phyloP scores from a whole-genome alignment of 169 alveolate species.

The Besnoitia besnoiti region DNA sequence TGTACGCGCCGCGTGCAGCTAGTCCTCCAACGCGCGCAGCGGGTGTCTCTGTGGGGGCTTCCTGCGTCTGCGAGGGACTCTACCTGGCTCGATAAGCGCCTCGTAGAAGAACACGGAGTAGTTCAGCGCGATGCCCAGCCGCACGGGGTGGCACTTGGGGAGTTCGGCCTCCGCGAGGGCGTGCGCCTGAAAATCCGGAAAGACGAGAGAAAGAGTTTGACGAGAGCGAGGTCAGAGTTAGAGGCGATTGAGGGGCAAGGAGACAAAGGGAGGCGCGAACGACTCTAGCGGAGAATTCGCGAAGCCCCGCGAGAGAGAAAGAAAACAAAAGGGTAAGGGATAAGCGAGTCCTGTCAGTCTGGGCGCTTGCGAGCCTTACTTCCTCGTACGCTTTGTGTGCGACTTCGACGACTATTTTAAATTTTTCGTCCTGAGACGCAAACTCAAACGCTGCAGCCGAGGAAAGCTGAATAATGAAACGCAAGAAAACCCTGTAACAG shows the following conservation, averaged over 20 bases:
- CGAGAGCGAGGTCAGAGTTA: too few relatives aligned
- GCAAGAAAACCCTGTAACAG: too few relatives aligned
- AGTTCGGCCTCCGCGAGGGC: constrained; percentile 91
- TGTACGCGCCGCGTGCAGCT: too few relatives aligned
- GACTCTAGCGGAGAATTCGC: too few relatives aligned
- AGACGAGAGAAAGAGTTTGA: too few relatives aligned
- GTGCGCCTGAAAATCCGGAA: constrained; percentile 81
- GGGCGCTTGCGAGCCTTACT: not conserved
- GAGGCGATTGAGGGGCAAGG: too few relatives aligned
- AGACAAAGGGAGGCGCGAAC: too few relatives aligned
- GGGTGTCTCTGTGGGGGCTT: not conserved
- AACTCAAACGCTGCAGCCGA: not conserved
- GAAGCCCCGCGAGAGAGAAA: not conserved
- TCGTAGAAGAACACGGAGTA: constrained; percentile 97
- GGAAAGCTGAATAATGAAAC: too few relatives aligned
- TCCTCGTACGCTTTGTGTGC: constrained; percentile 94
- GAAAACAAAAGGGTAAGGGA: not conserved
- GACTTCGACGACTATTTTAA: constrained; percentile 90
- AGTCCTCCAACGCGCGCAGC: not conserved
- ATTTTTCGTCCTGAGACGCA: constrained; percentile 85
- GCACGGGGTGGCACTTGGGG: constrained; percentile 93
- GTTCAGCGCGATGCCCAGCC: constrained; percentile 95
- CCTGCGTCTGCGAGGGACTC: not conserved
- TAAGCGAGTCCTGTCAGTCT: too few relatives aligned
- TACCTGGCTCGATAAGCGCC: constrained; percentile 90